A percentile compares a stretch with the other conserved stretches of the same genome.
phyloP scores from a whole-genome alignment of 2,329 filamentous ascomycete species.

The Colletotrichum orbiculare region DNA sequence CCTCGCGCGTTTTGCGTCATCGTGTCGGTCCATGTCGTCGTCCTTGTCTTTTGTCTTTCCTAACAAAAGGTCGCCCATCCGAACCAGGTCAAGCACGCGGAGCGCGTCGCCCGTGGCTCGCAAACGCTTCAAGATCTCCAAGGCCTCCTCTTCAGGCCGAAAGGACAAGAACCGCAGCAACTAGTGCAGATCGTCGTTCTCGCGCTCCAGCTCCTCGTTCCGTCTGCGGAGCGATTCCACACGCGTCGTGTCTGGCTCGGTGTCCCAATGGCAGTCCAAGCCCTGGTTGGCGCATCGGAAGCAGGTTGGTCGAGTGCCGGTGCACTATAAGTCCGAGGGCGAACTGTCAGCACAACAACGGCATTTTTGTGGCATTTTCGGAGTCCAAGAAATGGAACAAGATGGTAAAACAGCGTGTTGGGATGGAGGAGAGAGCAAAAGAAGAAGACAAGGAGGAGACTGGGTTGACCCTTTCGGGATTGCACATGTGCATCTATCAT shows the following conservation, averaged over 20 bases:
- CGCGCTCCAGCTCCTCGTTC: slow-evolving; percentile 14
- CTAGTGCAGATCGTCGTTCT: slow-evolving; percentile 25
- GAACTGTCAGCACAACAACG: neutral
- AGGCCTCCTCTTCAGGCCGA: slow-evolving; percentile 11
- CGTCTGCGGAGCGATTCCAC: slow-evolving; percentile 15
- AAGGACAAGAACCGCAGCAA: neutral
- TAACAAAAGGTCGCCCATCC: slow-evolving; percentile 16
- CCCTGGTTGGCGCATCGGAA: slow-evolving; percentile 18
- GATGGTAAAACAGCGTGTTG: too few species aligned
- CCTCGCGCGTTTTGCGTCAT: neutral
- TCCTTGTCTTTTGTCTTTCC: neutral
- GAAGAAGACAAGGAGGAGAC: neutral
- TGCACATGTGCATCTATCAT: slow-evolving; percentile 11
- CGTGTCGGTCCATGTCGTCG: neutral
- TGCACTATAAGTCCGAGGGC: slow-evolving; percentile 6
- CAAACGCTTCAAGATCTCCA: slow-evolving; percentile 22
- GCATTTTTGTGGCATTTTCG: neutral
- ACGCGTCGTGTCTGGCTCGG: slow-evolving; percentile 28
- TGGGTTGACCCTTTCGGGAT: neutral
- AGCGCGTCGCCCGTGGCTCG: slow-evolving; percentile 23
- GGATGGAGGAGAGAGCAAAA: too few species aligned
- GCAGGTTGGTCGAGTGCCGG: slow-evolving; percentile 28
- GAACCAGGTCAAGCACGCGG: slow-evolving; percentile 16
- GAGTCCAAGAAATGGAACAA: too few species aligned
- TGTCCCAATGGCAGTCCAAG: slow-evolving; percentile 28